phyloP scores from a whole-genome alignment of 2,329 filamentous ascomycete species.

The Talaromyces sp. region DNA sequence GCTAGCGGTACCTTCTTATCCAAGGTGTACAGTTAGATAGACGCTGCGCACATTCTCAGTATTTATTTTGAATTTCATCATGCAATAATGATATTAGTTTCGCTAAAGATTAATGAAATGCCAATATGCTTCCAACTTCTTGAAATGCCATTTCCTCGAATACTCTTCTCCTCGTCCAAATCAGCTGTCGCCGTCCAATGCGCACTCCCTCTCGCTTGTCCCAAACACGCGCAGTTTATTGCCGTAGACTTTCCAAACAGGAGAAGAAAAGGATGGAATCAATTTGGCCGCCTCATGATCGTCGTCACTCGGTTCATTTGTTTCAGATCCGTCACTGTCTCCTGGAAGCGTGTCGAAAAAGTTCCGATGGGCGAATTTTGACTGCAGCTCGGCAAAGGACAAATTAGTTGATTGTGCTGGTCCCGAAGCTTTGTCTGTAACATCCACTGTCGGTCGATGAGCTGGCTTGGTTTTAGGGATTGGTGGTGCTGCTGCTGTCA shows the following conservation, averaged over 20 bases:
- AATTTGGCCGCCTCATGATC: constrained; percentile 30
- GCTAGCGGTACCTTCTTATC: constrained; percentile 87
- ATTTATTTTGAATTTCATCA: background rate
- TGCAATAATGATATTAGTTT: background rate
- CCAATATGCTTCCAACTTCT: background rate
- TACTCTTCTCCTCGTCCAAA: background rate
- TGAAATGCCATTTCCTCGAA: background rate
- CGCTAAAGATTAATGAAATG: background rate
- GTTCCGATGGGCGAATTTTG: constrained; percentile 24
- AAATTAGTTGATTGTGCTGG: background rate
- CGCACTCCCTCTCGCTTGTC: constrained; percentile 48
- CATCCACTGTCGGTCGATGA: background rate
- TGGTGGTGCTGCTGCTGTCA: background rate
- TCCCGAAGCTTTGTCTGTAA: background rate
- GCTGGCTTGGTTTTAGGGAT: background rate
- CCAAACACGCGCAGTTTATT: constrained; percentile 59
- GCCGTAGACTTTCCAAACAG: constrained; percentile 55
- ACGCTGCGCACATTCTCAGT: constrained; percentile 67
- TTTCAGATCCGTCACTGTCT: constrained; percentile 9
- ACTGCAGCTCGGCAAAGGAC: constrained; percentile 8
- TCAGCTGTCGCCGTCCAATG: constrained; percentile 10
- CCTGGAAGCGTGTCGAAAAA: constrained; percentile 20
- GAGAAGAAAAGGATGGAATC: constrained; percentile 48
- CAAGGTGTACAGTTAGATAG: constrained; percentile 97
- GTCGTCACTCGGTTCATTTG: background rate